phyloP scores from a whole-genome alignment of 176 grass and related monocot genomes.

The Aegilops tauschii region DNA sequence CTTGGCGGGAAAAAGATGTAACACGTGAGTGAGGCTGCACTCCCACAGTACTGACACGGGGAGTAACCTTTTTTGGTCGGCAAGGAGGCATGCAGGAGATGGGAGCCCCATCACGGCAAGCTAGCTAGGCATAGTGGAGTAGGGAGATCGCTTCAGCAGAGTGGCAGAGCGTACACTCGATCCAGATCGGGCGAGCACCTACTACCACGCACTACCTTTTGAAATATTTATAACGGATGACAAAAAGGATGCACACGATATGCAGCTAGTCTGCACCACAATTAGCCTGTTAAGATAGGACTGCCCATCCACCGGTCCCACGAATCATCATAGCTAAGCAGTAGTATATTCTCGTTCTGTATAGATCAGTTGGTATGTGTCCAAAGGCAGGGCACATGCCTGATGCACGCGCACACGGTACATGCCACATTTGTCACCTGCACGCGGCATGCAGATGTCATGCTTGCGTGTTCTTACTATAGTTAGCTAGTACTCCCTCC shows the following conservation, averaged over 20 bases:
- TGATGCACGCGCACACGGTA: not conserved
- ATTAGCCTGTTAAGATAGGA: not conserved
- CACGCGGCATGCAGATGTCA: not conserved
- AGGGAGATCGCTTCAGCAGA: not conserved
- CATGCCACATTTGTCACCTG: not conserved
- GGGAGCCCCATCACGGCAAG: not conserved
- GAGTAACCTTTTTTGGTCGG: not conserved
- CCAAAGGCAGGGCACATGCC: not conserved
- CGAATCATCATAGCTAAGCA: not conserved
- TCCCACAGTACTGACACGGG: not conserved
- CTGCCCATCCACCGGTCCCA: not conserved
- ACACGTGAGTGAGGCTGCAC: too few relatives aligned
- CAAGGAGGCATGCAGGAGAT: not conserved
- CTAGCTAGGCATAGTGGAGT: too few relatives aligned
- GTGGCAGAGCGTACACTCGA: not conserved
- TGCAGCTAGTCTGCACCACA: not conserved
- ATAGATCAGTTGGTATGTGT: not conserved
- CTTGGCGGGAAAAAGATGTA: not conserved
- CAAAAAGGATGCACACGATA: not conserved
- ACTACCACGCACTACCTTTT: not conserved
- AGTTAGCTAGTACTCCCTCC: not conserved
- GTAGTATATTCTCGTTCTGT: not conserved
- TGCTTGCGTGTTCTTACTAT: not conserved
- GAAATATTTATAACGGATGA: too few relatives aligned
- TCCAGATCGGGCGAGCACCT: not conserved